phyloP scores from a whole-genome alignment of 768 basidiomycete genomes.

The Tulasnella sp. region DNA sequence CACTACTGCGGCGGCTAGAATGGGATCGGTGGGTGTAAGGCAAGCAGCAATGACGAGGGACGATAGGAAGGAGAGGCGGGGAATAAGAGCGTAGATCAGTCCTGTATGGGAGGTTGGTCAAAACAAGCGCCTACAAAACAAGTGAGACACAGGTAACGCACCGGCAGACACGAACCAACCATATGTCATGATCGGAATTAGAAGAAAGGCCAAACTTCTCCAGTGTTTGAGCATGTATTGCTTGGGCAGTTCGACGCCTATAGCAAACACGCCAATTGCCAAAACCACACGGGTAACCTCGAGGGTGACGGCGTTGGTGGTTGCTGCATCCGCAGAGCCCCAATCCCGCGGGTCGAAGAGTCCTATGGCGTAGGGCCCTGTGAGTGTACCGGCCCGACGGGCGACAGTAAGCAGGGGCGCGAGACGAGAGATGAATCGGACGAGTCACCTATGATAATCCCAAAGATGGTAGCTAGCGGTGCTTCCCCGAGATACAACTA shows the following conservation, averaged over 20 bases:
- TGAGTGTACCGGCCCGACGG: conserved; percentile 7
- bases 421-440: conserved; percentile 31
- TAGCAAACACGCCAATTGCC: conserved; percentile 93
- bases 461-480: conserved; percentile 87
- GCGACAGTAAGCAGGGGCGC: conserved; percentile 25
- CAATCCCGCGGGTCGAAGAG: conserved; percentile 75
- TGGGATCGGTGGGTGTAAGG: conserved; percentile 89
- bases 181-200: conserved; percentile 38
- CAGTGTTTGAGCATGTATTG: conserved; percentile 91
- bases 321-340: conserved; percentile 35
- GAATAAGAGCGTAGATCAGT: conserved; percentile 85
- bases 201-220: conserved; percentile 73
- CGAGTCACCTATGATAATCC: conserved; percentile 59
- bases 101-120: too few species aligned
- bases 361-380: conserved; percentile 66
- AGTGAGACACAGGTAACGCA: background rate
- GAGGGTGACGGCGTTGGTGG: conserved; percentile 66
- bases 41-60: conserved; percentile 84
- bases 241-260: conserved; percentile 94
- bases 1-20: conserved; percentile 81
- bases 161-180: conserved; percentile 19
- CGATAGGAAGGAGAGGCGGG: conserved; percentile 78
- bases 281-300: conserved; percentile 88
- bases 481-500: conserved; percentile 93
- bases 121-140: too few species aligned